These are phyloP conservation scores for Candida ascalaphidarum DNA, from an alignment of 805 yeast species.

Conservation along the genomic window DNA sequence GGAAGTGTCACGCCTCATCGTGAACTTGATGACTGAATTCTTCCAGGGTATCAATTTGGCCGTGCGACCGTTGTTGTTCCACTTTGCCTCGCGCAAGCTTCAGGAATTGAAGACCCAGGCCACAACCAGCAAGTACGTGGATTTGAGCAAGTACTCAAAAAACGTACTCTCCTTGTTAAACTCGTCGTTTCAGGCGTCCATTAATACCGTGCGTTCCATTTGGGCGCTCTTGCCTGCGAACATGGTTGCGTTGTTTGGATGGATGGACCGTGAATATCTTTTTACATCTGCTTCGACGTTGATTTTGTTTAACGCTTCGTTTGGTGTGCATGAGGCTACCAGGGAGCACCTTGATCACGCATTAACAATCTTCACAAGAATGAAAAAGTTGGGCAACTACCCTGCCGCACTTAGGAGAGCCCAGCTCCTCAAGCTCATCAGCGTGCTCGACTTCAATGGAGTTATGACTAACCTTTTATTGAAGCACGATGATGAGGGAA, in stretches of 20 bases:
- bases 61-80: constrained; percentile 67
- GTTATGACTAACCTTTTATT: constrained; percentile 47
- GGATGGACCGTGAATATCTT: constrained; percentile 79
- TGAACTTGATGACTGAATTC: constrained; percentile 74
- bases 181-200: constrained; percentile 74
- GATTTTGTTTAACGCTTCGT: constrained; percentile 66
- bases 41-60: constrained; percentile 78
- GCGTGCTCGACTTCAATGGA: constrained; percentile 61
- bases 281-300: constrained; percentile 72
- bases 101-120: constrained; percentile 35
- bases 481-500: constrained; percentile 46
- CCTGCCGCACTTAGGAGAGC: constrained; percentile 73
- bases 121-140: constrained; percentile 44
- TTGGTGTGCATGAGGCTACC: constrained; percentile 76
- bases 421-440: constrained; percentile 56
- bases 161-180: constrained; percentile 61
- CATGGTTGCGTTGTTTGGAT: constrained; percentile 80
- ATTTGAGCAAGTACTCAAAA: constrained; percentile 58
- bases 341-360: constrained; percentile 68
- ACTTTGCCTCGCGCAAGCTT: constrained; percentile 62
- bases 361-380: constrained; percentile 55
- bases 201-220: constrained; percentile 61
- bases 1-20: constrained; percentile 55
- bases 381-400: constrained; percentile 71
- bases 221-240: constrained; percentile 72